Base-by-base conservation (phyloP, 202 grass and related monocot species). In the Digitaria exilis region DNA sequence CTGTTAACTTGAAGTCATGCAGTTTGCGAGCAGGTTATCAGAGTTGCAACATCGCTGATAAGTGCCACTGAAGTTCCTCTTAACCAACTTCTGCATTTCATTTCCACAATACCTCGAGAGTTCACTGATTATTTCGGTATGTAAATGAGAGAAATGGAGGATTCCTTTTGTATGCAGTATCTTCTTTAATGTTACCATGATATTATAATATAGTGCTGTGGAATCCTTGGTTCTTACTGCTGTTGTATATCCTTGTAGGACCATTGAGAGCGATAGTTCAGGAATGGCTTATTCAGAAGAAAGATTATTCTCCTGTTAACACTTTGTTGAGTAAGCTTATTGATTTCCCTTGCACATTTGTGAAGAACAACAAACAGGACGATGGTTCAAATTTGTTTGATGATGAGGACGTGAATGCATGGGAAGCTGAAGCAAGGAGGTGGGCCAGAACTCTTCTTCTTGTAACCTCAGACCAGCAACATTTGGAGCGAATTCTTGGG, bases 11-110 rank as follows among this genome's bases (percentile, higher is more conserved):
- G 28, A 79, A 84, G 16, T 84, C 39, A 59, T 87, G 76, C 83
- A 98, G 95, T 98, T 88, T 98, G 90, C 87, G 88, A 93, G 68
- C 87, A 95, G 87, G 87, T 95, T 82, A 79, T 95, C 44, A 89
- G 87, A 84, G 92, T 89, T 84, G 84, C 89, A 49, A 76, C 82
- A 84, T 91, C 87, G 17, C 80, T 98, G 87, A 93, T 91, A 91
- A 85, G 46, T 86, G 68, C 85, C 64, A 79, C 66, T 76, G 92
- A 98, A 69, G 58, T 98, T 52, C 88, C 88, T 76, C 80, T 98
- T 82, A 88, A 87, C 80, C 82, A 91, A 63, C 90, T 95, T 86
- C 85, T 93, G 46, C 80, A 91, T 74, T 98, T 98, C 89, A 88
- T 98, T 88, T 91, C 88, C 69, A 78, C 90, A 84, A 88, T 98